phyloP scores from a whole-genome alignment of 1,284 basidiomycete species.

The Puccinia hordei region DNA sequence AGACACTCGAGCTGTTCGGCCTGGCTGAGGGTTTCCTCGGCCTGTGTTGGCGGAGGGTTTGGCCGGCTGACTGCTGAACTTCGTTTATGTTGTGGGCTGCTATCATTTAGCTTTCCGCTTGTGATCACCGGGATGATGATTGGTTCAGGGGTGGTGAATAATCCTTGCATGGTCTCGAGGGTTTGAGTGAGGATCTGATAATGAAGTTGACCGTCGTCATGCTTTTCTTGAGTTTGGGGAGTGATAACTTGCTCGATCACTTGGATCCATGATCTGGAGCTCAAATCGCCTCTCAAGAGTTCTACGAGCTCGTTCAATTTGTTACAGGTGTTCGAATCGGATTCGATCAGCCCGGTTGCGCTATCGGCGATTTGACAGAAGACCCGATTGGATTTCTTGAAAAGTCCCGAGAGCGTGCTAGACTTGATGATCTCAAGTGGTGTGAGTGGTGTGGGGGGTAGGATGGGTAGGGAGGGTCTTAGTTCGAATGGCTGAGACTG shows the following conservation, averaged over 20 bases:
- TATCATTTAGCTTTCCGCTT: too few species aligned
- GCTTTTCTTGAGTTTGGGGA: neutral
- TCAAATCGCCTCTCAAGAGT: conserved; percentile 37
- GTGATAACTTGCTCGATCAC: conserved; percentile 8
- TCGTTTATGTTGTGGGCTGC: neutral
- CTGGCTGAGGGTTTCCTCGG: too few species aligned
- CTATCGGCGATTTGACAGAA: conserved; percentile 41
- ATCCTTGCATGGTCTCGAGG: conserved; percentile 3
- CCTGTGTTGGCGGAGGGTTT: too few species aligned
- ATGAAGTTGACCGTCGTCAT: neutral
- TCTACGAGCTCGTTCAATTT: conserved; percentile 23
- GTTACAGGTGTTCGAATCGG: conserved; percentile 20
- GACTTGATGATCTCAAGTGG: conserved; percentile 35
- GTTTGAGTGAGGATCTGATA: conserved; percentile 33
- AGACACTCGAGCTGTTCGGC: conserved; percentile 16
- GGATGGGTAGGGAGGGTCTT: conserved; percentile 4
- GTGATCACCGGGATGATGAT: neutral
- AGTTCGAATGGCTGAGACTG: neutral
- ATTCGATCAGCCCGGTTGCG: conserved; percentile 33
- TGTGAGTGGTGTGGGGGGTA: conserved; percentile 43
- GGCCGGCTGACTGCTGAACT: neutral
- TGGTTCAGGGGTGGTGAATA: conserved; percentile 1
- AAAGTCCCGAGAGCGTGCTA: conserved; percentile 11
- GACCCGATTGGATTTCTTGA: conserved; percentile 24
- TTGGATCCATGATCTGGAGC: conserved; percentile 10